phyloP scores from a whole-genome alignment of 2,329 filamentous ascomycete genomes.

The Cordyceps fumosorosea region DNA sequence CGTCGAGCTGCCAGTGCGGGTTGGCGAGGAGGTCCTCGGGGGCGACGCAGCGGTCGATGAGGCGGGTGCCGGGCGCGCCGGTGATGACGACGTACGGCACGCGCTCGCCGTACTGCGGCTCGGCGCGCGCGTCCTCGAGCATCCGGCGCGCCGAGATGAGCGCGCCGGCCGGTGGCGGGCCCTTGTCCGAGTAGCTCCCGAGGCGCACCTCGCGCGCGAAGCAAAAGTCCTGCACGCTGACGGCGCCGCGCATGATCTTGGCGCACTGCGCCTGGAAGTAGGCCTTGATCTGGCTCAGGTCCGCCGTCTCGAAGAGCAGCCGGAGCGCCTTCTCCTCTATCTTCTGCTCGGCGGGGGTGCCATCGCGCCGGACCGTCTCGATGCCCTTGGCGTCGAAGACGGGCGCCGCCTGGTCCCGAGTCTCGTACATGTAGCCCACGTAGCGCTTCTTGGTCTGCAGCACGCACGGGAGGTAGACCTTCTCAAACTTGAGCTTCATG shows the following conservation, averaged over 20 bases:
- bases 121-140: conserved; percentile 76
- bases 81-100: conserved; percentile 91
- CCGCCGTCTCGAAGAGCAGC: conserved; percentile 81
- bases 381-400: conserved; percentile 98
- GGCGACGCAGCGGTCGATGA: conserved; percentile 84
- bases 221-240: conserved; percentile 93
- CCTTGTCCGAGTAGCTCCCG: conserved; percentile 73
- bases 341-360: conserved; percentile 91
- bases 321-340: conserved; percentile 90
- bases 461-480: conserved; percentile 93
- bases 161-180: conserved; percentile 76
- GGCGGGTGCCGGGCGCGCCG: conserved; percentile 75
- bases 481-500: conserved; percentile 95
- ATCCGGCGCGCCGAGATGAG: conserved; percentile 81
- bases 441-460: conserved; percentile 96
- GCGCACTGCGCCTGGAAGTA: conserved; percentile 88
- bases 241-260: conserved; percentile 84
- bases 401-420: conserved; percentile 63
- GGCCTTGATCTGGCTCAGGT: conserved; percentile 78
- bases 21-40: conserved; percentile 76
- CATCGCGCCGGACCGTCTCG: conserved; percentile 91
- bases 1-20: conserved; percentile 74
- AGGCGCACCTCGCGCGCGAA: conserved; percentile 90
- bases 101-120: conserved; percentile 91
- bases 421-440: conserved; percentile 95